Percentiles rank a stretch among this genome's conserved stretches.
These are phyloP conservation scores for Cryptomeria japonica DNA, from an alignment of 75 land plant species.

Conservation along the genomic window DNA sequence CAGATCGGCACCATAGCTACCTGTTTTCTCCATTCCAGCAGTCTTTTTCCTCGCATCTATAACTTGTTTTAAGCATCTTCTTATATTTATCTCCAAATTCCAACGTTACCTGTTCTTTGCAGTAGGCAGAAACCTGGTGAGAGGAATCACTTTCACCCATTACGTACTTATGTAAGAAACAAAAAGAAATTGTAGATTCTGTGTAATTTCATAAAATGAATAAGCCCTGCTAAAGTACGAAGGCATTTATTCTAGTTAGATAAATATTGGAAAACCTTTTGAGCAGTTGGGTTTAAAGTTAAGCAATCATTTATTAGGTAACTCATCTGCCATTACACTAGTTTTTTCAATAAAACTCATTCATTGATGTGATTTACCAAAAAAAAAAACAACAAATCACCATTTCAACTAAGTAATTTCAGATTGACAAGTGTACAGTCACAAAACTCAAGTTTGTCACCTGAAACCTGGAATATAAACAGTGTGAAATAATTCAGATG, in stretches of 20 bases:
- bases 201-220: not conserved
- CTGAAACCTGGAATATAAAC: too few species aligned
- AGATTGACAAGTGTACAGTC: too few species aligned
- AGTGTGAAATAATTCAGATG: too few species aligned
- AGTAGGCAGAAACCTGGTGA: conserved; percentile 34
- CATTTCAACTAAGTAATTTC: too few species aligned
- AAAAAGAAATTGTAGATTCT: not conserved
- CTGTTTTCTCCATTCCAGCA: conserved; percentile 9
- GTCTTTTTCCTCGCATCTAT: conserved; percentile 17
- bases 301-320: not conserved
- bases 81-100: conserved; percentile 23
- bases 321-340: too few species aligned
- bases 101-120: conserved; percentile 18
- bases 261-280: too few species aligned
- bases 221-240: not conserved
- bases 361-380: too few species aligned
- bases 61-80: conserved; percentile 9
- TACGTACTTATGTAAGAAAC: too few species aligned
- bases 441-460: too few species aligned
- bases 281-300: too few species aligned
- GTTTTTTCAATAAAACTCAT: too few species aligned
- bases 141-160: not conserved
- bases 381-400: too few species aligned
- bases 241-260: not conserved
- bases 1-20: conserved; percentile 9